phyloP scores from a whole-genome alignment of 768 basidiomycete genomes.

The Floccularia luteovirens region DNA sequence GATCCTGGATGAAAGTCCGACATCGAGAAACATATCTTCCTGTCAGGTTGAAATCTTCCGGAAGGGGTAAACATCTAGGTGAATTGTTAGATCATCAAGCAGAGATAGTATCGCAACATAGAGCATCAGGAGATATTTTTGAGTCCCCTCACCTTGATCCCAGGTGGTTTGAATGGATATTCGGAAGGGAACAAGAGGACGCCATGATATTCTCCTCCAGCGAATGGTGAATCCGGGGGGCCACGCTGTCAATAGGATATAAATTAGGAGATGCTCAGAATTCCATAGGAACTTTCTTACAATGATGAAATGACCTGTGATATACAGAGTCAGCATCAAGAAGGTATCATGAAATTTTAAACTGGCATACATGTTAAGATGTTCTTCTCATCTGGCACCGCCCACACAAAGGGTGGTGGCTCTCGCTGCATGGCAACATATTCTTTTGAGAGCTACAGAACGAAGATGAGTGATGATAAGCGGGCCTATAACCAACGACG shows the following conservation, averaged over 20 bases:
- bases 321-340: neutral
- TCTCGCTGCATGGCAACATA: constrained; percentile 87
- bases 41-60: constrained; percentile 85
- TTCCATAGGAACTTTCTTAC: constrained; percentile 33
- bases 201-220: constrained; percentile 92
- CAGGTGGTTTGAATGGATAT: constrained; percentile 95
- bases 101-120: neutral
- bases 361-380: constrained; percentile 78
- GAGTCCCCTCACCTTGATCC: constrained; percentile 71
- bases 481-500: neutral
- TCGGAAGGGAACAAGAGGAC: constrained; percentile 88
- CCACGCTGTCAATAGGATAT: constrained; percentile 54
- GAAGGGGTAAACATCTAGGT: constrained; percentile 84
- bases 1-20: constrained; percentile 90
- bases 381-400: constrained; percentile 95
- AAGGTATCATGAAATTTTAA: neutral
- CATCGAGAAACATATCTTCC: constrained; percentile 98
- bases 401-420: constrained; percentile 95
- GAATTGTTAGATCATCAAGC: constrained; percentile 3
- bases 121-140: too few relatives aligned
- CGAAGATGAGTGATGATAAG: neutral
- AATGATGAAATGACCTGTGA: constrained; percentile 89
- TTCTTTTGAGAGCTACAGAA: constrained; percentile 70
- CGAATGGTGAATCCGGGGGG: constrained; percentile 87
- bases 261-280: constrained; percentile 7